These are phyloP conservation scores for Solanum gracilifrons DNA, from an alignment of 257 asterid species.

Conservation along the genomic window DNA sequence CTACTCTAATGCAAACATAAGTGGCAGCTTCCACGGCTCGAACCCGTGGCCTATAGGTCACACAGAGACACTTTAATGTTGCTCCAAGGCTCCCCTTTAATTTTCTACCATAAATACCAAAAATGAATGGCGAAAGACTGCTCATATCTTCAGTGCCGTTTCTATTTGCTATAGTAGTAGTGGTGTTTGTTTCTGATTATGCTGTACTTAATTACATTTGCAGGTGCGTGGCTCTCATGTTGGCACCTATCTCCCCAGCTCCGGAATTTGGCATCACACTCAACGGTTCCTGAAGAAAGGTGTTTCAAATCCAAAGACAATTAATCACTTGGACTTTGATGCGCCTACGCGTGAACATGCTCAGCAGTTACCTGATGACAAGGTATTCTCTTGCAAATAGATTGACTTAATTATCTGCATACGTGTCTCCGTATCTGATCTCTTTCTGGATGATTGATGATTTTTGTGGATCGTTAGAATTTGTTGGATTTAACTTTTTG, in stretches of 20 bases:
- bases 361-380: constrained; percentile 85
- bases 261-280: constrained; percentile 96
- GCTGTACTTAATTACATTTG: not conserved
- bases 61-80: not conserved
- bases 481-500: not conserved
- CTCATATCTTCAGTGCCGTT: not conserved
- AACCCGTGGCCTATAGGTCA: not conserved
- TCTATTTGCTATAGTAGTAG: not conserved
- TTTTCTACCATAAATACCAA: not conserved
- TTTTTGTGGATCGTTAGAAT: not conserved
- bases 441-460: not conserved
- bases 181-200: not conserved
- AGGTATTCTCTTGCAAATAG: constrained; percentile 35
- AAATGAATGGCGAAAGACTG: not conserved
- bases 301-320: constrained; percentile 50
- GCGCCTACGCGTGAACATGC: constrained; percentile 96
- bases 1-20: not conserved
- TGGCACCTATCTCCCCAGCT: constrained; percentile 87
- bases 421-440: not conserved
- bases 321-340: constrained; percentile 98
- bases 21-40: not conserved
- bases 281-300: constrained; percentile 75
- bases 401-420: constrained; percentile 15
- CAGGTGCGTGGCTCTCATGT: constrained; percentile 95
- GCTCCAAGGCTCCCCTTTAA: not conserved